Evolutionary conservation across 2,329 filamentous ascomycete genomes (phyloP).

Genomic region (Pestalotiopsis sp.): DNA sequence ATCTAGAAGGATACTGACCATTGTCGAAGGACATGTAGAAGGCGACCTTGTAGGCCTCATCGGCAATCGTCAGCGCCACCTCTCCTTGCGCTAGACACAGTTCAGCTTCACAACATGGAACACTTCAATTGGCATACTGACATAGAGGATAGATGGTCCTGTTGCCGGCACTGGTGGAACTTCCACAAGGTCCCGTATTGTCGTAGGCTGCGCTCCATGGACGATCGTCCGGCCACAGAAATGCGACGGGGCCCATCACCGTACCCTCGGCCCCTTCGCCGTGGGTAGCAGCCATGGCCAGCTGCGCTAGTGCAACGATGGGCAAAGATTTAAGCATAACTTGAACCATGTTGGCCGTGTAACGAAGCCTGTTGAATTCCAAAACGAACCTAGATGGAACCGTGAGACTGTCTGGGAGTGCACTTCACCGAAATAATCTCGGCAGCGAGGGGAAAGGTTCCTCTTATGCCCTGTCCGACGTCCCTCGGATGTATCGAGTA

Average conservation of each 20-base stretch:
- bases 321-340: conserved; percentile 20
- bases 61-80: conserved; percentile 52
- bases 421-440: neutral
- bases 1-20: conserved; percentile 33
- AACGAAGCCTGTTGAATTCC: neutral
- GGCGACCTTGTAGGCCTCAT: conserved; percentile 53
- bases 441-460: neutral
- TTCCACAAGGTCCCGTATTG: conserved; percentile 56
- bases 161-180: conserved; percentile 43
- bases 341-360: conserved; percentile 21
- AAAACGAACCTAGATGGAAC: neutral
- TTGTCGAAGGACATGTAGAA: conserved; percentile 51
- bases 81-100: conserved; percentile 47
- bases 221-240: conserved; percentile 57
- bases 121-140: conserved; percentile 28
- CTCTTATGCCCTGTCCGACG: neutral
- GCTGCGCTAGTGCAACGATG: conserved; percentile 18
- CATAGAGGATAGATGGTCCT: conserved; percentile 55
- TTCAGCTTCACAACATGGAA: neutral
- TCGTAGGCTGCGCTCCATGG: conserved; percentile 51
- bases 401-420: neutral
- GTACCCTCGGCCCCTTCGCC: conserved; percentile 32
- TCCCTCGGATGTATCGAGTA: neutral
- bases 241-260: conserved; percentile 57
- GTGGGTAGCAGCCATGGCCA: conserved; percentile 20